Evolutionary conservation across 2,329 filamentous ascomycete genomes (phyloP).

Genomic region (Coniella lustricola): DNA sequence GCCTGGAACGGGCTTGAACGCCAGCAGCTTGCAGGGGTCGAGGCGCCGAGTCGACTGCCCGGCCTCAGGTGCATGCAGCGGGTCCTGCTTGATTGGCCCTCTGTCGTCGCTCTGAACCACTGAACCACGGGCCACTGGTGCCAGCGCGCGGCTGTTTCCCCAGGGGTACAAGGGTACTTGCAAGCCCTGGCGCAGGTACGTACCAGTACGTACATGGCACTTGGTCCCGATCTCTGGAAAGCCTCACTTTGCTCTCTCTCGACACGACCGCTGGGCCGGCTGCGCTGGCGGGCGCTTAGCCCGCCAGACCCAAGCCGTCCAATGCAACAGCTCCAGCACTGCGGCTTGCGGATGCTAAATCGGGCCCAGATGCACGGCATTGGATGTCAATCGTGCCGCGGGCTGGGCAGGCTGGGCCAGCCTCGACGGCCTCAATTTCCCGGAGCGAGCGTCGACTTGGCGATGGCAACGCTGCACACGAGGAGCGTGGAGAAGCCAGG

Average conservation of each 20-base stretch:
- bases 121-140: background rate
- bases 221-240: background rate
- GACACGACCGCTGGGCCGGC: background rate
- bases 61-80: conserved; percentile 14
- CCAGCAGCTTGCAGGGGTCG: conserved; percentile 2
- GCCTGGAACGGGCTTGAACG: conserved; percentile 7
- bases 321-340: background rate
- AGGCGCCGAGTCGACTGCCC: conserved; percentile 1
- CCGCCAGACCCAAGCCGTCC: background rate
- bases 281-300: conserved; percentile 1
- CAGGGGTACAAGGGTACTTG: too few relatives aligned
- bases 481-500: too few relatives aligned
- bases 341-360: conserved; percentile 3
- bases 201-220: background rate
- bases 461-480: too few relatives aligned
- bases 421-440: conserved; percentile 14
- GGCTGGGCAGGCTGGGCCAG: conserved; percentile 7
- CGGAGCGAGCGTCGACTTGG: background rate
- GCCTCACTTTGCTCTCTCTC: background rate
- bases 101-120: conserved; percentile 1
- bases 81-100: conserved; percentile 10
- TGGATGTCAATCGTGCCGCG: conserved; percentile 14
- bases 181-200: too few relatives aligned
- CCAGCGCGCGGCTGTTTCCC: conserved; percentile 17
- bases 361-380: conserved; percentile 10